Conservation (phyloP, 2,329 filamentous ascomycete species). For the Colletotrichum phormii region DNA sequence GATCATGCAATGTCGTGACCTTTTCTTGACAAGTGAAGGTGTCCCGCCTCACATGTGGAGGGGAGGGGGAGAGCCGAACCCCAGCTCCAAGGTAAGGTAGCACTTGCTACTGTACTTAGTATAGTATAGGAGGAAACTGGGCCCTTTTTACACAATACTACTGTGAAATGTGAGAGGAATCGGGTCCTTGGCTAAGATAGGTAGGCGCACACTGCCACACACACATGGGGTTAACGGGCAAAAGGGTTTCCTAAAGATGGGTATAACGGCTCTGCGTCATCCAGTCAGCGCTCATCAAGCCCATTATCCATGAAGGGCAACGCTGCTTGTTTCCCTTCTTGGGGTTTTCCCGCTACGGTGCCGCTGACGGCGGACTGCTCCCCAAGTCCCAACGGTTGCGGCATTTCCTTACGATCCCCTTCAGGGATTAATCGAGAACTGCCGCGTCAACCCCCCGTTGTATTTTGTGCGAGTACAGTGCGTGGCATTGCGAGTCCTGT, state of each 20-base stretch:
- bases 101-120: too few relatives aligned
- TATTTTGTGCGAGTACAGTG: not conserved
- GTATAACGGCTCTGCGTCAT: conserved; percentile 1
- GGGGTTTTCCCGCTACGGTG: not conserved
- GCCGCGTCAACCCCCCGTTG: conserved; percentile 27
- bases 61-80: not conserved
- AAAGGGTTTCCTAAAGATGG: not conserved
- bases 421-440: conserved; percentile 10
- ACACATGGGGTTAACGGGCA: too few relatives aligned
- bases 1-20: not conserved
- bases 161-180: too few relatives aligned
- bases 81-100: not conserved
- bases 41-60: not conserved
- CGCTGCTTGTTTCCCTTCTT: not conserved
- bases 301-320: not conserved
- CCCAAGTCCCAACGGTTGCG: conserved; percentile 5
- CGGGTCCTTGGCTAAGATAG: too few relatives aligned
- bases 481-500: conserved; percentile 8
- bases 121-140: too few relatives aligned
- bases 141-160: too few relatives aligned
- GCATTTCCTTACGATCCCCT: conserved; percentile 22
- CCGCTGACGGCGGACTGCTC: too few relatives aligned
- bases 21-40: not conserved
- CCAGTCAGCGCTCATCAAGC: not conserved
- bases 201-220: too few relatives aligned